A percentile compares a stretch with the other conserved stretches of the same genome.
Conservation (phyloP, 169 alveolate species). For the Plasmodium inui region DNA sequence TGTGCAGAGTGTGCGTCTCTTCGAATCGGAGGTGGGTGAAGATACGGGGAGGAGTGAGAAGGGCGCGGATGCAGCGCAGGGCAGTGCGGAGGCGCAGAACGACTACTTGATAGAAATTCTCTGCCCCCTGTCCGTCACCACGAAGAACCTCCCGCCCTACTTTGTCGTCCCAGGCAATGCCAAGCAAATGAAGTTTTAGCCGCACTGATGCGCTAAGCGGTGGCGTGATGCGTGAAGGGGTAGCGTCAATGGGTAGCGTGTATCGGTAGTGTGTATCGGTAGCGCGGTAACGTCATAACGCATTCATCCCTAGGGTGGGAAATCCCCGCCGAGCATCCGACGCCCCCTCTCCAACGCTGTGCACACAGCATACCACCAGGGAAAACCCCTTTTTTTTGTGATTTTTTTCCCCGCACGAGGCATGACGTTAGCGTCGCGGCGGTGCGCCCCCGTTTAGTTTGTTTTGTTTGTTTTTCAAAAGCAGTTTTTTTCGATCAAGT, state of each 20-base stretch:
- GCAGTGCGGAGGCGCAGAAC: neutral
- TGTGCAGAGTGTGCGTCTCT: conserved; percentile 28
- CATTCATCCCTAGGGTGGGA: neutral
- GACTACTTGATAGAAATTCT: conserved; percentile 68
- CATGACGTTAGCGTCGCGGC: neutral
- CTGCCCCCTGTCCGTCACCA: conserved; percentile 79
- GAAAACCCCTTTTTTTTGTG: neutral
- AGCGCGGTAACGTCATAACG: neutral
- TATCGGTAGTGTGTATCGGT: too few species aligned
- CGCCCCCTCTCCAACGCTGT: neutral
- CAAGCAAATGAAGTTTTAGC: conserved; percentile 73
- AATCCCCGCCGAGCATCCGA: neutral
- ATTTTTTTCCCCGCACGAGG: neutral
- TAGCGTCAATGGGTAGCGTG: too few species aligned
- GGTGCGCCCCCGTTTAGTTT: neutral
- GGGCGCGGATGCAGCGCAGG: neutral
- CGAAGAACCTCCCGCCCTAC: conserved; percentile 80
- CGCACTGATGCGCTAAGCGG: neutral
- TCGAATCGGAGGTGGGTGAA: conserved; percentile 2
- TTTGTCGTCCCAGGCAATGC: conserved; percentile 80
- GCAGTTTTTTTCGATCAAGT: neutral
- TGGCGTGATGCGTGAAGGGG: too few species aligned
- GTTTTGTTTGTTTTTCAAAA: neutral
- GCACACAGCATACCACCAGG: neutral
- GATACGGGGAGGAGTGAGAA: neutral